Percentiles rank a stretch among this genome's conserved stretches.
Conservation (phyloP, 164 flowering plant species). For the Sextonia rubra region DNA sequence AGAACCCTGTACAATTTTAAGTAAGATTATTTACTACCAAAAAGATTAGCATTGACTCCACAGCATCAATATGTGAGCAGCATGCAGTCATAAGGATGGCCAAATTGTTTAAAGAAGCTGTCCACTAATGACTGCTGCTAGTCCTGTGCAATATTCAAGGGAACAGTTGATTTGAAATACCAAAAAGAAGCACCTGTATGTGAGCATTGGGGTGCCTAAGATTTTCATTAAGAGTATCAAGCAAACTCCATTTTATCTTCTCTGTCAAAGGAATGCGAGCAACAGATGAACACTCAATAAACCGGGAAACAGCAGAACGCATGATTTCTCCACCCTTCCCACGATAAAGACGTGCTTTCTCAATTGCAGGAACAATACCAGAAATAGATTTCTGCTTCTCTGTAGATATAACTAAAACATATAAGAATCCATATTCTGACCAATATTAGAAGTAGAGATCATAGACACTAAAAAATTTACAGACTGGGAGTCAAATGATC, state of each 20-base stretch:
- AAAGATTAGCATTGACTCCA: not conserved
- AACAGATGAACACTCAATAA: slow-evolving; percentile 66
- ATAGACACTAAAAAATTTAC: no score
- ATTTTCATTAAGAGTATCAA: slow-evolving; percentile 80
- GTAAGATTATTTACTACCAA: not conserved
- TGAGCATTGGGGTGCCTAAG: slow-evolving; percentile 91
- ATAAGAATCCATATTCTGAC: not conserved
- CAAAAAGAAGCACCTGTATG: slow-evolving; percentile 57
- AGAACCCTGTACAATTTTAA: slow-evolving; percentile 39
- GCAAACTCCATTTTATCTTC: slow-evolving; percentile 57
- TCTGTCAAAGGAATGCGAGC: slow-evolving; percentile 47
- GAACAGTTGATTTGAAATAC: not conserved
- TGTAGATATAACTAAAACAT: slow-evolving; percentile 22
- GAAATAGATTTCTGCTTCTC: slow-evolving; percentile 69
- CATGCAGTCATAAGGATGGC: not conserved
- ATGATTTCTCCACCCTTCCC: slow-evolving; percentile 99
- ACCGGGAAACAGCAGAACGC: slow-evolving; percentile 91
- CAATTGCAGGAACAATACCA: slow-evolving; percentile 89
- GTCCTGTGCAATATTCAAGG: not conserved
- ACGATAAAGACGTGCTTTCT: slow-evolving; percentile 96
- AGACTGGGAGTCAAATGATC: no score
- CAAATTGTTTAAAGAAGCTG: not conserved
- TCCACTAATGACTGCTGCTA: not conserved
- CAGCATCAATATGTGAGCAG: not conserved
- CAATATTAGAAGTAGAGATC: not conserved